Evolutionary conservation across 495 filamentous ascomycete species (phyloP).

Genomic region (Tuber calosporum): DNA sequence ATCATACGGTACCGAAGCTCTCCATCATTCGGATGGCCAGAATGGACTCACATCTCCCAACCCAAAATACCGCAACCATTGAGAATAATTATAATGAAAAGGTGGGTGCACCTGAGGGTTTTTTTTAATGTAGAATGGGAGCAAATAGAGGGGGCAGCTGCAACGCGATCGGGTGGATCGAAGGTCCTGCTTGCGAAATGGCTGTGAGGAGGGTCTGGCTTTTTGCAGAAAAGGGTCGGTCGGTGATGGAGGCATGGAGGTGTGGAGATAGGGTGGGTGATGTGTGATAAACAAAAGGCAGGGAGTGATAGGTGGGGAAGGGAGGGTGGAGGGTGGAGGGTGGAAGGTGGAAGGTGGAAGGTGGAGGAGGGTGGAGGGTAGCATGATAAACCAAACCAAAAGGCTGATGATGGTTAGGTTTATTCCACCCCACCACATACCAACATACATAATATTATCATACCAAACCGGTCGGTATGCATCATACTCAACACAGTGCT

Average conservation of each 20-base stretch:
- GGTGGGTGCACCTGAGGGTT: neutral
- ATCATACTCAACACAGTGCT: no score
- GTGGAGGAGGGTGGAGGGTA: no score
- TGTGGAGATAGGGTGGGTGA: neutral
- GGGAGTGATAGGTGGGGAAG: neutral
- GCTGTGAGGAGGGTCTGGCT: neutral
- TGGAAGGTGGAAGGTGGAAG: no score
- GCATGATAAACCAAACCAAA: neutral
- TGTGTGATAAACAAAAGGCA: neutral
- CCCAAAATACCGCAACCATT: conserved; percentile 2
- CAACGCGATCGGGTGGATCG: conserved; percentile 2
- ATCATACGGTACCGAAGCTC: neutral
- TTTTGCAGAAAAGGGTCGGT: neutral
- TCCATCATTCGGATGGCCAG: neutral
- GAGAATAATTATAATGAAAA: neutral
- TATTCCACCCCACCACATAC: neutral
- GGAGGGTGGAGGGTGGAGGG: no score
- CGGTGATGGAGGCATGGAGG: no score
- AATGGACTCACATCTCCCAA: neutral
- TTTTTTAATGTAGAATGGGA: neutral
- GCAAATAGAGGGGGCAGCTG: conserved; percentile 1
- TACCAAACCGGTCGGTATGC: no score
- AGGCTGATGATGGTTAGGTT: neutral
- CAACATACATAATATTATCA: no score
- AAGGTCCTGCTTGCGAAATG: neutral